These are phyloP conservation scores for Theobroma grandiflorum DNA, from an alignment of 441 rosid species.

Conservation along the genomic window DNA sequence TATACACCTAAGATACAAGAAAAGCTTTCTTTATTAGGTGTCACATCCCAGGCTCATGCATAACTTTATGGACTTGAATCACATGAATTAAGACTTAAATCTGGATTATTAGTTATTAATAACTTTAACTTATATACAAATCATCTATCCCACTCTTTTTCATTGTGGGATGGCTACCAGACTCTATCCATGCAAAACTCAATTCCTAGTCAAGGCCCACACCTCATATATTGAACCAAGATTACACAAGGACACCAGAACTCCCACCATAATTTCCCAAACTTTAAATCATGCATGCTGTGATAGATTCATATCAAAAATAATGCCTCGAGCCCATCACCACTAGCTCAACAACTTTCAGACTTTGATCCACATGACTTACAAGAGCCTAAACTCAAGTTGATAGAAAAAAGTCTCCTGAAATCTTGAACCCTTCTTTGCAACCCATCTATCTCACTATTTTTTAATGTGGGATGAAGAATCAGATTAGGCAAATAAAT, in stretches of 20 bases:
- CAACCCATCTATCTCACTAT: background rate
- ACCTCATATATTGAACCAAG: background rate
- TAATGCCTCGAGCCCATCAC: background rate
- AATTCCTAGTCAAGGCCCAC: background rate
- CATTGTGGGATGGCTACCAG: background rate
- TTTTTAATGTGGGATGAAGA: background rate
- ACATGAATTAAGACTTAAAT: background rate
- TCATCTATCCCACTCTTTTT: background rate
- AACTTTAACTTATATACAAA: background rate
- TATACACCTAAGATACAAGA: background rate
- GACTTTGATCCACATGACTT: background rate
- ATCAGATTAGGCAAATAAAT: background rate
- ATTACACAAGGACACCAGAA: background rate
- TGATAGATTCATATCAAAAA: background rate
- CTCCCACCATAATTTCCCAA: background rate
- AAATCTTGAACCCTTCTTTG: background rate
- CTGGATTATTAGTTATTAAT: background rate
- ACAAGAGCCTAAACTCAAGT: background rate
- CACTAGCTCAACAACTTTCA: conserved; percentile 1
- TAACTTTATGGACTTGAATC: background rate
- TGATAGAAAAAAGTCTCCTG: background rate
- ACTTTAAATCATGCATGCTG: background rate
- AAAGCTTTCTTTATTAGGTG: background rate
- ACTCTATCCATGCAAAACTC: background rate
- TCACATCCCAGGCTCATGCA: background rate